phyloP scores from a whole-genome alignment of 352 stramenopile genomes.

The Globisporangium viniferum region DNA sequence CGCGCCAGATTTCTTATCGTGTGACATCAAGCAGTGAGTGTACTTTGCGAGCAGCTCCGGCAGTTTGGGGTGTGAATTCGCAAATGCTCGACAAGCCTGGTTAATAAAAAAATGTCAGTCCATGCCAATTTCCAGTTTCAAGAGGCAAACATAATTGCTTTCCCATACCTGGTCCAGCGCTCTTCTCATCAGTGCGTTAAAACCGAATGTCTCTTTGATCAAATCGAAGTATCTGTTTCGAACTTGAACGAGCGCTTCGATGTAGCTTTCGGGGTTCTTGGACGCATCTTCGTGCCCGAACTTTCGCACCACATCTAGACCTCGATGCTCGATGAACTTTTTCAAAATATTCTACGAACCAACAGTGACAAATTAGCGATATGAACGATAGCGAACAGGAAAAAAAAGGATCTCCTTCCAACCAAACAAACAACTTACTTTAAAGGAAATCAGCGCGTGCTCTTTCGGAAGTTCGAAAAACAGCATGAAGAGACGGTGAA shows the following conservation, averaged over 20 bases:
- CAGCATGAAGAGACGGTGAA: constrained; percentile 74
- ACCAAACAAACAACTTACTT: constrained; percentile 35
- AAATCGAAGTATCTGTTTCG: constrained; percentile 81
- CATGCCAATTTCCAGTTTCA: background rate
- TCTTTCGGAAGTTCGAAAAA: constrained; percentile 83
- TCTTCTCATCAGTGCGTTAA: constrained; percentile 78
- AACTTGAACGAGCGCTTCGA: constrained; percentile 80
- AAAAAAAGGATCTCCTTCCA: background rate
- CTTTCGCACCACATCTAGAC: constrained; percentile 72
- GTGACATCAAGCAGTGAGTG: constrained; percentile 83
- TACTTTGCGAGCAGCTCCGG: constrained; percentile 84
- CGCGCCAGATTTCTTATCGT: constrained; percentile 35
- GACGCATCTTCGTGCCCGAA: constrained; percentile 80
- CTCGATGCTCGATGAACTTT: constrained; percentile 80
- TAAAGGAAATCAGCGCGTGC: constrained; percentile 76
- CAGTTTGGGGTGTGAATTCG: constrained; percentile 75
- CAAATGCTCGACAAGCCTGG: constrained; percentile 80
- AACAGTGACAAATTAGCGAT: background rate
- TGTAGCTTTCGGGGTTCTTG: constrained; percentile 80
- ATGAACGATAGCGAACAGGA: background rate
- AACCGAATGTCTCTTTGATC: constrained; percentile 83
- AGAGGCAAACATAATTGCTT: too few relatives aligned
- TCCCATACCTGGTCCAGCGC: constrained; percentile 70
- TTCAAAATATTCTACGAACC: constrained; percentile 76
- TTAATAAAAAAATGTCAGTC: background rate